These are phyloP conservation scores for Podila epicladia DNA, from an alignment of 192 early-diverging fungal genomes.

Conservation along the genomic window DNA sequence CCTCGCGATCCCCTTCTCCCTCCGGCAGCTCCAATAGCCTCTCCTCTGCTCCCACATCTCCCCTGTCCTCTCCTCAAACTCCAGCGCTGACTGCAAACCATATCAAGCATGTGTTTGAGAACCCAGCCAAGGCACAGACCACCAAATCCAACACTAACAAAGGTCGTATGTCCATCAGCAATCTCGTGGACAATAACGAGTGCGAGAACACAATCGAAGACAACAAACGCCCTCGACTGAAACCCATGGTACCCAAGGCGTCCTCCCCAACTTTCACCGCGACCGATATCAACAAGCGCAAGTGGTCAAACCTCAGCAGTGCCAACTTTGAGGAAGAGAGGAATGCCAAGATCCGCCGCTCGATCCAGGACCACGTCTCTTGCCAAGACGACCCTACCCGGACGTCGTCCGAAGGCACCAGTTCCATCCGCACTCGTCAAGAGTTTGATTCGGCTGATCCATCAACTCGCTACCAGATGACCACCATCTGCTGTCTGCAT, in stretches of 20 bases:
- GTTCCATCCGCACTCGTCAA: not conserved
- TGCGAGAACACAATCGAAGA: constrained; percentile 7
- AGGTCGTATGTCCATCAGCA: constrained; percentile 45
- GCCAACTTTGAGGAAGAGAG: constrained; percentile 30
- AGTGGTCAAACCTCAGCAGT: constrained; percentile 49
- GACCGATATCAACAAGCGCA: constrained; percentile 47
- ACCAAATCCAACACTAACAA: not conserved
- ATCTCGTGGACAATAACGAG: constrained; percentile 42
- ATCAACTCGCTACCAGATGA: constrained; percentile 31
- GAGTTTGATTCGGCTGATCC: constrained; percentile 42
- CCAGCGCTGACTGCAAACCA: not conserved
- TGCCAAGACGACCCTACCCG: not conserved
- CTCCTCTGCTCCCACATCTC: constrained; percentile 36
- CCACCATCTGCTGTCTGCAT: constrained; percentile 83
- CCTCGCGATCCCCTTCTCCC: constrained; percentile 39
- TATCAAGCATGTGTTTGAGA: not conserved
- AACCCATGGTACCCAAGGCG: constrained; percentile 28
- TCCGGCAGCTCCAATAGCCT: constrained; percentile 16
- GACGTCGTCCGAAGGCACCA: constrained; percentile 26
- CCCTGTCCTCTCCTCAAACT: constrained; percentile 11
- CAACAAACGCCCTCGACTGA: constrained; percentile 19
- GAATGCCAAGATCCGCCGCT: constrained; percentile 43
- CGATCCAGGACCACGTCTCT: constrained; percentile 7
- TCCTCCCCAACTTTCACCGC: constrained; percentile 21
- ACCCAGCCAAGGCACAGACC: not conserved